A percentile compares a stretch with the other conserved stretches of the same genome.
Conservation (phyloP, 1,139 yeast genomes). For the Zhuliangozyma blackwelliae region DNA sequence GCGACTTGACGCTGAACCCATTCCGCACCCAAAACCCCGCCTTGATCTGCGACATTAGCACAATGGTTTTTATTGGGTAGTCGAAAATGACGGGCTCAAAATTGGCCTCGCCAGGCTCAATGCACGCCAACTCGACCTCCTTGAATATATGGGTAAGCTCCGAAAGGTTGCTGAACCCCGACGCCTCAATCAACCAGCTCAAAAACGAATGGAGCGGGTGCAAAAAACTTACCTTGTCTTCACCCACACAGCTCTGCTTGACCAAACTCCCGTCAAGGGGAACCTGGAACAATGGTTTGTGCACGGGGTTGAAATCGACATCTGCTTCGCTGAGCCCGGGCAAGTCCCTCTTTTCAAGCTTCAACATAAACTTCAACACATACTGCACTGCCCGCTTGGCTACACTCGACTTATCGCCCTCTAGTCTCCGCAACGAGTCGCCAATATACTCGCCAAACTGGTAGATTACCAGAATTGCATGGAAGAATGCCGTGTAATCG, state of each 20-base stretch:
- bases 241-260: slow-evolving; percentile 22
- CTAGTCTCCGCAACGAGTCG: slow-evolving; percentile 5
- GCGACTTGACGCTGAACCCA: slow-evolving; percentile 67
- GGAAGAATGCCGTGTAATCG: slow-evolving; percentile 78
- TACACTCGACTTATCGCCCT: slow-evolving; percentile 13
- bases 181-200: slow-evolving; percentile 64
- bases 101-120: not conserved
- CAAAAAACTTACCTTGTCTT: slow-evolving; percentile 60
- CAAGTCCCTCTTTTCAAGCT: slow-evolving; percentile 25
- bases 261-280: slow-evolving; percentile 20
- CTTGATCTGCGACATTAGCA: slow-evolving; percentile 51
- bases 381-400: slow-evolving; percentile 29
- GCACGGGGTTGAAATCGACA: slow-evolving; percentile 23
- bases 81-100: slow-evolving; percentile 43
- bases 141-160: slow-evolving; percentile 17
- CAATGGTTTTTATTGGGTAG: slow-evolving; percentile 71
- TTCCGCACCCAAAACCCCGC: slow-evolving; percentile 61
- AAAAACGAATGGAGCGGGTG: slow-evolving; percentile 78
- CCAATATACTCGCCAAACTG: slow-evolving; percentile 60
- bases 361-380: slow-evolving; percentile 27
- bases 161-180: slow-evolving; percentile 25
- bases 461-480: slow-evolving; percentile 66
- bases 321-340: slow-evolving; percentile 26
- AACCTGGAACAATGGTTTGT: slow-evolving; percentile 17
- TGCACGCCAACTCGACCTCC: not conserved